Evolutionary conservation across 768 basidiomycete genomes (phyloP).

Genomic region (Tubosaeta sp.): DNA sequence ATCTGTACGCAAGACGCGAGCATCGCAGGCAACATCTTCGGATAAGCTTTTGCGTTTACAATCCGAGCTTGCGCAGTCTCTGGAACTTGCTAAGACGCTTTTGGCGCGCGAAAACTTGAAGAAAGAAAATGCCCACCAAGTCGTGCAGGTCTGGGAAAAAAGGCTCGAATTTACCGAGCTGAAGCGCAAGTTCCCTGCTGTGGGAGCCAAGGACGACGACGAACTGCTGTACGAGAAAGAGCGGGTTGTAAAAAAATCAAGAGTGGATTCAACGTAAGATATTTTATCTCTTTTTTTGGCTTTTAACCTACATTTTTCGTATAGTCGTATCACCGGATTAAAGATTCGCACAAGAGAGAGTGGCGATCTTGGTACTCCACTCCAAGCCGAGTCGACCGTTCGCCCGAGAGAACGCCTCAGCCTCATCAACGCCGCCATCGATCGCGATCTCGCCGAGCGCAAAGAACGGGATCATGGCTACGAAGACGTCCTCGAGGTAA

Average conservation of each 20-base stretch:
- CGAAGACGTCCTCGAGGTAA: conserved; percentile 85
- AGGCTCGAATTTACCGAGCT: conserved; percentile 72
- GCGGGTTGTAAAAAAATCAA: conserved; percentile 55
- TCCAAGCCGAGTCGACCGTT: conserved; percentile 45
- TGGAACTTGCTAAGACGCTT: conserved; percentile 3
- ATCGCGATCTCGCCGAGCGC: conserved; percentile 60
- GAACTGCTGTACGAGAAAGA: conserved; percentile 73
- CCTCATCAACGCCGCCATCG: conserved; percentile 47
- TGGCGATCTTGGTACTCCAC: conserved; percentile 36
- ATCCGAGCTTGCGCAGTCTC: conserved; percentile 1
- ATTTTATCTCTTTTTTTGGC: too few species aligned
- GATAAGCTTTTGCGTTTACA: conserved; percentile 71
- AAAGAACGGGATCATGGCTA: conserved; percentile 76
- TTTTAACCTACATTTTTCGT: conserved; percentile 2
- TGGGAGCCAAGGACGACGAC: conserved; percentile 65
- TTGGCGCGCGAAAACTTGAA: conserved; percentile 74
- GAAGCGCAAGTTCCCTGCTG: conserved; percentile 65
- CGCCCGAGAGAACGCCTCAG: conserved; percentile 64
- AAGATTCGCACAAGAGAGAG: conserved; percentile 51
- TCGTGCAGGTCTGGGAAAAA: conserved; percentile 72
- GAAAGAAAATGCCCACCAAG: conserved; percentile 55
- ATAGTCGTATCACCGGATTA: conserved; percentile 45
- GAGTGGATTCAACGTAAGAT: conserved; percentile 28
- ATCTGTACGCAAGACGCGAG: conserved; percentile 88
- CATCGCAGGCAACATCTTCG: conserved; percentile 82